phyloP scores from a whole-genome alignment of 2,329 filamentous ascomycete species.

The Aschersonia sp. region DNA sequence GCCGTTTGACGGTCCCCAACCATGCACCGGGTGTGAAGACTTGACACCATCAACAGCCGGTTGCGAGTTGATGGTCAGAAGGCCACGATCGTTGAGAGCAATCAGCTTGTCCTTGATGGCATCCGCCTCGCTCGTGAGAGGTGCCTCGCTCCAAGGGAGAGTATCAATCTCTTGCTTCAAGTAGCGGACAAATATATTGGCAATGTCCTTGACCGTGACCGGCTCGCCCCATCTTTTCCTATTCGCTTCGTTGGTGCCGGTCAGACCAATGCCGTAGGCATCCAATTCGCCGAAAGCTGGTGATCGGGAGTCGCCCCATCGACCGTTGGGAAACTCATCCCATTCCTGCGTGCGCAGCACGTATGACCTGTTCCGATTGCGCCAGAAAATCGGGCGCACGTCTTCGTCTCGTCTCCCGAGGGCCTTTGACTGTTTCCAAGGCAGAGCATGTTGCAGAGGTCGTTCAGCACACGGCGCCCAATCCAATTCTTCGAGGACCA shows the following conservation, averaged over 20 bases:
- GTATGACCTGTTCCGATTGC: constrained; percentile 92
- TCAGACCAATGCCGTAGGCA: constrained; percentile 83
- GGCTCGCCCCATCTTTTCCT: constrained; percentile 90
- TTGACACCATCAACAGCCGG: constrained; percentile 84
- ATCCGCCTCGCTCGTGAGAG: constrained; percentile 71
- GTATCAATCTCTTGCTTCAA: constrained; percentile 66
- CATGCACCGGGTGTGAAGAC: constrained; percentile 73
- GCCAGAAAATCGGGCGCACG: constrained; percentile 96
- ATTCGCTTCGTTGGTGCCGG: constrained; percentile 91
- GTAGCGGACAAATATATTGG: constrained; percentile 72
- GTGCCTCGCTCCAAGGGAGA: constrained; percentile 86
- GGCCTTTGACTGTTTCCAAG: constrained; percentile 89
- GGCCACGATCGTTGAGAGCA: constrained; percentile 67
- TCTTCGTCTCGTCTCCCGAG: constrained; percentile 84
- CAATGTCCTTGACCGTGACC: constrained; percentile 62
- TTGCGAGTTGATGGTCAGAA: constrained; percentile 95
- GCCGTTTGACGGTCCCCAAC: constrained; percentile 88
- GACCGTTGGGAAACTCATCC: constrained; percentile 97
- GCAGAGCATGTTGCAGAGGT: constrained; percentile 76
- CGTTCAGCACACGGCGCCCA: constrained; percentile 65
- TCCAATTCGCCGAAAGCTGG: constrained; percentile 94
- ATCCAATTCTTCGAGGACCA: constrained; percentile 82
- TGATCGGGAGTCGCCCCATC: constrained; percentile 94
- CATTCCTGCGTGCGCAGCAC: constrained; percentile 91
- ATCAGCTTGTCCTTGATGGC: constrained; percentile 64